Base-by-base conservation (phyloP, 1,284 basidiomycete genomes). In the Anthracocystis walkeri region DNA sequence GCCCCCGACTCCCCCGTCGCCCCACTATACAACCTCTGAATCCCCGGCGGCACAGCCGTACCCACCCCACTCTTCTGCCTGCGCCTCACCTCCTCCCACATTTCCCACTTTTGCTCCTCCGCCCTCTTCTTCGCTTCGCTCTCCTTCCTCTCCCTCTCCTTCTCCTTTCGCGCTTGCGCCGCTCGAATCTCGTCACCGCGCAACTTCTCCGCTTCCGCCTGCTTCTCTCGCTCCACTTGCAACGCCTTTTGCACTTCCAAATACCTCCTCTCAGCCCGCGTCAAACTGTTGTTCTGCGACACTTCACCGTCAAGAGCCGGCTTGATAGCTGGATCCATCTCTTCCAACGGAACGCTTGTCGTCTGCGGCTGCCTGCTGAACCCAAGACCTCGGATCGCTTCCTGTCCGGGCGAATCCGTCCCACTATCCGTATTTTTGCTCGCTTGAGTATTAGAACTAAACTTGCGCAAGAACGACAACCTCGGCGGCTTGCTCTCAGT, bases 81-180 rank as follows among this genome's bases (percentile, higher is more conserved):
- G n/a, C 65, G 27, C 21, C 78, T 52, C 16, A 80, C 68, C 58
- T 80, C 76, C 21, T 80, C 67, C 78, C 78, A 80, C 56, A 80
- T 69, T 52, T 75, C 66, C 78, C 78, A 80, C 62, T 78, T 78
- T 20, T 65, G 59, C 58, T 78, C 65, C 18, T 78, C 75, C 1
- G 58, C 60, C 27, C 71, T 42, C 51, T 78, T 62, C 51, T 62
- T 75, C 0, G 63, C 66, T 40, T 81, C 79, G 18, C 11, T 48
- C 56, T 79, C 79, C 58, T 62, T 75, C 46, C 46, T 76, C 48
- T 68, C 58, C 23, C 64, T 48, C 44, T 75, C 75, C 55, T 78
- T 78, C 12, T 65, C 58, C 57, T 72, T 72, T 16, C 65, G 54
- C 21, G 49, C 65, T 3, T 60, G 50, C 14, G 42, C 25, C 6